These are phyloP conservation scores for Fusarium penzigii DNA, from an alignment of 2,329 filamentous ascomycete species.

Conservation along the genomic window DNA sequence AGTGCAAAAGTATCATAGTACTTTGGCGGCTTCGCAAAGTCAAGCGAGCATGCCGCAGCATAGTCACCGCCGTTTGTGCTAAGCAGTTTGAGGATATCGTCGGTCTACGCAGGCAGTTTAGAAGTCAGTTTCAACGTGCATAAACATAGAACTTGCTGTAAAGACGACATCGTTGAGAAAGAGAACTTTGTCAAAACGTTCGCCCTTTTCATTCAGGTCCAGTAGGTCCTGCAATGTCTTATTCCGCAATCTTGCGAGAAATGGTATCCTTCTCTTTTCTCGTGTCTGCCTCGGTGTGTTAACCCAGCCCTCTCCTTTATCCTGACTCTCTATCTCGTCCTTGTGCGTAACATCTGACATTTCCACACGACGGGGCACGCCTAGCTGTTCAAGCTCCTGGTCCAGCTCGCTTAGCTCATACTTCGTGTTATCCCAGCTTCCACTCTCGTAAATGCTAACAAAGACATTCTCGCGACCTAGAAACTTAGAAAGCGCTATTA, in stretches of 20 bases:
- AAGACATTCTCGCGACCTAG: conserved; percentile 67
- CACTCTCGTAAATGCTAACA: conserved; percentile 68
- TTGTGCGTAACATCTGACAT: conserved; percentile 60
- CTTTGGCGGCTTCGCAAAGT: conserved; percentile 54
- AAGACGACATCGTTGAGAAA: conserved; percentile 68
- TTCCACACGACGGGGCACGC: conserved; percentile 56
- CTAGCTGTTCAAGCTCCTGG: conserved; percentile 48
- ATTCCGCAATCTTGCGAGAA: conserved; percentile 66
- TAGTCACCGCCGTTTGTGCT: conserved; percentile 59
- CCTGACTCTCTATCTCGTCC: conserved; percentile 51
- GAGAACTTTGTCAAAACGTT: conserved; percentile 58
- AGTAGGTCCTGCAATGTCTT: conserved; percentile 60
- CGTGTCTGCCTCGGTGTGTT: conserved; percentile 51
- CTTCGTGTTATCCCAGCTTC: conserved; percentile 70
- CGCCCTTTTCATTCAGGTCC: conserved; percentile 49
- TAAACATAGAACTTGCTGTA: conserved; percentile 41
- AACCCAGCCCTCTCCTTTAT: conserved; percentile 61
- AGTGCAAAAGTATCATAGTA: conserved; percentile 67
- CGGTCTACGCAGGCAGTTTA: conserved; percentile 44
- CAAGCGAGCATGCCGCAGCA: conserved; percentile 62
- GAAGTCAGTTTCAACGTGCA: background rate
- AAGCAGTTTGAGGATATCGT: conserved; percentile 57
- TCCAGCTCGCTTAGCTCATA: conserved; percentile 60
- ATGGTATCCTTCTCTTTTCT: conserved; percentile 68
- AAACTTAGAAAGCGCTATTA: conserved; percentile 56